Conservation (phyloP, 116 monocot species). For the Posidonia oceanica region DNA sequence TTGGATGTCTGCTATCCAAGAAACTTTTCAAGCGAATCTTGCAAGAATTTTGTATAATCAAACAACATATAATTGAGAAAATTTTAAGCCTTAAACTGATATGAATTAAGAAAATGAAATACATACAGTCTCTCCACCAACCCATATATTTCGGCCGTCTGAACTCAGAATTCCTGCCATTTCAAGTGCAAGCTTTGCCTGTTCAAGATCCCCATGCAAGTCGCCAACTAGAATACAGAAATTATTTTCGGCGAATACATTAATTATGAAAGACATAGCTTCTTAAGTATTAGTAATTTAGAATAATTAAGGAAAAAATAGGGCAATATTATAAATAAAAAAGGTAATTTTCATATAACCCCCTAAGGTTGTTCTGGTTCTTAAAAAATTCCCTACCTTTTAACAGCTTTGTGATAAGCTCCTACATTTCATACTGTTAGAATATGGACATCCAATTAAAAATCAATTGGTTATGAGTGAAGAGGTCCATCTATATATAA, state of each 20-base stretch:
- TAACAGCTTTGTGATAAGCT: too few relatives aligned
- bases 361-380: too few relatives aligned
- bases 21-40: neutral
- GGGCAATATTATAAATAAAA: too few relatives aligned
- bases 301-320: neutral
- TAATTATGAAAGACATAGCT: neutral
- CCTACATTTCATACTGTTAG: too few relatives aligned
- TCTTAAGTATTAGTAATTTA: neutral
- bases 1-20: neutral
- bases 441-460: too few relatives aligned
- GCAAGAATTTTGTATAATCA: neutral
- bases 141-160: conserved; percentile 67
- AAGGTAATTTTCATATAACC: too few relatives aligned
- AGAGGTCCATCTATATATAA: too few relatives aligned
- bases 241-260: neutral
- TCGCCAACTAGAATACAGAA: conserved; percentile 48
- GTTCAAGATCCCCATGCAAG: conserved; percentile 75
- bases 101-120: neutral
- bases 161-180: conserved; percentile 73
- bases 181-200: conserved; percentile 66
- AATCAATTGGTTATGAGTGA: too few relatives aligned
- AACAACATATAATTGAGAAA: too few relatives aligned
- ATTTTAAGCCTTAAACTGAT: too few relatives aligned
- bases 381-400: too few relatives aligned
- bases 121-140: conserved; percentile 70